phyloP scores from a whole-genome alignment of 2,329 filamentous ascomycete genomes.

The Zasmidium angulare region DNA sequence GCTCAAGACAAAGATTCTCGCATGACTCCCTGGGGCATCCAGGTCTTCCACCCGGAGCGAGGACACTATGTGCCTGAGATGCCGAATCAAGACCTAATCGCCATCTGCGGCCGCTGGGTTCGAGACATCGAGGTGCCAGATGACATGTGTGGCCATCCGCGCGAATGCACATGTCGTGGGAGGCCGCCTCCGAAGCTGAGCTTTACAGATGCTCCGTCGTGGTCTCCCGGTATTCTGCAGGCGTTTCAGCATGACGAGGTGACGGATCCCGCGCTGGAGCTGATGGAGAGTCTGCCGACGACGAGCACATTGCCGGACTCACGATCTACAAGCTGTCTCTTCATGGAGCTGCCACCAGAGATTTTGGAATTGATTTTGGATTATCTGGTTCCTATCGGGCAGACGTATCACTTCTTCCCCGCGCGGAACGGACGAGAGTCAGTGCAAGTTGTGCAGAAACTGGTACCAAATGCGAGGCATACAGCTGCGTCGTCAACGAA shows the following conservation, averaged over 20 bases:
- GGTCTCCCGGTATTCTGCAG: background rate
- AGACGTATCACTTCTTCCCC: conserved; percentile 11
- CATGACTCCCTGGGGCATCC: conserved; percentile 11
- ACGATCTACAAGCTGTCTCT: background rate
- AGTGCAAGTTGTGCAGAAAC: conserved; percentile 6
- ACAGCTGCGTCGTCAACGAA: background rate
- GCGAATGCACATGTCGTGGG: background rate
- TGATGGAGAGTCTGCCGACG: background rate
- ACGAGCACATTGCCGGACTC: background rate
- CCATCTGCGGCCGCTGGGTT: conserved; percentile 12
- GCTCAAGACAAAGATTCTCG: background rate
- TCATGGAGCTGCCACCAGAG: conserved; percentile 9
- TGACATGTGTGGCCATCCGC: background rate
- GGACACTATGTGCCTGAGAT: background rate
- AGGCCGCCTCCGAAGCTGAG: background rate
- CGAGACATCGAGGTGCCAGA: conserved; percentile 3
- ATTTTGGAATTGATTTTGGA: conserved; percentile 7
- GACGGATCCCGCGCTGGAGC: background rate
- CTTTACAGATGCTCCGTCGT: background rate
- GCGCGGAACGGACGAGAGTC: background rate
- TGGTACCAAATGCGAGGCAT: background rate
- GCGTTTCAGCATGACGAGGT: background rate
- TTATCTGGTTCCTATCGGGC: conserved; percentile 3
- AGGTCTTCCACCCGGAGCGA: background rate
- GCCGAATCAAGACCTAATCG: background rate